Evolutionary conservation across 768 basidiomycete species (phyloP).

Genomic region (Calocybe indica): DNA sequence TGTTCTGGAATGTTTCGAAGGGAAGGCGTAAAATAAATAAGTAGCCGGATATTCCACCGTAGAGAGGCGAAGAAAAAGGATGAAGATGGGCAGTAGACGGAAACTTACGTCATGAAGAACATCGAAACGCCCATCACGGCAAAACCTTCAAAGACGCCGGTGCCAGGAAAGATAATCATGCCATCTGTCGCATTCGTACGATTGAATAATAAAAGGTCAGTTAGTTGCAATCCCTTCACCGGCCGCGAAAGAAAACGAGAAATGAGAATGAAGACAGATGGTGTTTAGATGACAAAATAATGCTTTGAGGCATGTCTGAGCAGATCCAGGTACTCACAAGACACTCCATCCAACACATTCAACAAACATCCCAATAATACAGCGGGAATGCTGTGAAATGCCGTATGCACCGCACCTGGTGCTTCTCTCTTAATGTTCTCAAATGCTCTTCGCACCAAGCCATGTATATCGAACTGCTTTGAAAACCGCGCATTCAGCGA

Average conservation of each 20-base stretch:
- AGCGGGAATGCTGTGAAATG: constrained; percentile 61
- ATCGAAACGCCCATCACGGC: constrained; percentile 91
- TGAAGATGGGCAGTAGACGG: background rate
- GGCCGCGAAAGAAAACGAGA: background rate
- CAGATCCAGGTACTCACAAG: constrained; percentile 47
- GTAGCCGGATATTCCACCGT: constrained; percentile 1
- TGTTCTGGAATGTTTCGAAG: constrained; percentile 36
- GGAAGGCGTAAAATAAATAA: background rate
- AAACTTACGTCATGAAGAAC: constrained; percentile 79
- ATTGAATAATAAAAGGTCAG: background rate
- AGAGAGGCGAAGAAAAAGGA: background rate
- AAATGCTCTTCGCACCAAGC: too few relatives aligned
- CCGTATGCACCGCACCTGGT: too few relatives aligned
- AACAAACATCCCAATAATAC: constrained; percentile 80
- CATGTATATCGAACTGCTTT: too few relatives aligned
- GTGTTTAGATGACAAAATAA: background rate
- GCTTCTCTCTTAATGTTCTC: too few relatives aligned
- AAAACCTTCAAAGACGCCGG: constrained; percentile 71
- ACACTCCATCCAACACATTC: constrained; percentile 91
- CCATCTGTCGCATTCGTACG: constrained; percentile 51
- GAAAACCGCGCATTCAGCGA: too few relatives aligned
- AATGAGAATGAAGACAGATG: background rate
- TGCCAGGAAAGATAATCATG: constrained; percentile 92
- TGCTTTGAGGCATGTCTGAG: background rate
- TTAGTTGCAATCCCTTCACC: background rate